Percentiles rank a stretch among this genome's conserved stretches.
phyloP scores from a whole-genome alignment of 352 stramenopile species.

The Pythium oligandrum region DNA sequence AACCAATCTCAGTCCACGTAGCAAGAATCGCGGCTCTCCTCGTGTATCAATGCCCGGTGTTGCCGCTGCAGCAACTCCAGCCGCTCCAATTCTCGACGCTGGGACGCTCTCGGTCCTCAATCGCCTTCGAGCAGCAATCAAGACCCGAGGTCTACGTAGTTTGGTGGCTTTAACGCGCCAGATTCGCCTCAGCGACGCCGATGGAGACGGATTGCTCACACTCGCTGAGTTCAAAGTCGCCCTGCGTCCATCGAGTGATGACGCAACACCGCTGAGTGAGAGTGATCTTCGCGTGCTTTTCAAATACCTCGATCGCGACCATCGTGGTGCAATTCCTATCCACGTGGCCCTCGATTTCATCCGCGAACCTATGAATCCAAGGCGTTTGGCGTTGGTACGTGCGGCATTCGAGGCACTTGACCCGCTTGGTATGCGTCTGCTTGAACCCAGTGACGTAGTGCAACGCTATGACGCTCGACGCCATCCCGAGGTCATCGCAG shows the following conservation, averaged over 20 bases:
- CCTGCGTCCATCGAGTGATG: conserved; percentile 30
- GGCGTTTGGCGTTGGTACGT: conserved; percentile 61
- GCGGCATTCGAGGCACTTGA: conserved; percentile 49
- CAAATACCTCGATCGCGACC: conserved; percentile 69
- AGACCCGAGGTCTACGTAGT: conserved; percentile 40
- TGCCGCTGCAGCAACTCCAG: not conserved
- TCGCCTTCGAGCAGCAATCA: conserved; percentile 41
- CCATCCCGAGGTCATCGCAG: conserved; percentile 80
- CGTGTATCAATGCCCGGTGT: not conserved
- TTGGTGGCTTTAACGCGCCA: conserved; percentile 66
- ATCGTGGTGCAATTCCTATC: conserved; percentile 61
- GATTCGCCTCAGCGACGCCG: conserved; percentile 65
- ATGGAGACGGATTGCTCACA: conserved; percentile 57
- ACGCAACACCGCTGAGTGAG: conserved; percentile 45
- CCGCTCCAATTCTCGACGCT: conserved; percentile 32
- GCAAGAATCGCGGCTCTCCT: conserved; percentile 3
- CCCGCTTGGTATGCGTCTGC: not conserved
- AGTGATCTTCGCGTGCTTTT: conserved; percentile 74
- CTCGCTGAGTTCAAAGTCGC: conserved; percentile 77
- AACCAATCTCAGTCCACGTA: conserved; percentile 11
- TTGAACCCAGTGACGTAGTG: conserved; percentile 65
- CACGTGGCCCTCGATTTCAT: conserved; percentile 82
- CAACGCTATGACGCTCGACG: conserved; percentile 68
- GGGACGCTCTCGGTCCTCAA: conserved; percentile 54
- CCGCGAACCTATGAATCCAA: conserved; percentile 68